A percentile compares a stretch with the other conserved stretches of the same genome.
Conservation (phyloP, 495 filamentous ascomycete genomes). For the Penicillium pulvis region DNA sequence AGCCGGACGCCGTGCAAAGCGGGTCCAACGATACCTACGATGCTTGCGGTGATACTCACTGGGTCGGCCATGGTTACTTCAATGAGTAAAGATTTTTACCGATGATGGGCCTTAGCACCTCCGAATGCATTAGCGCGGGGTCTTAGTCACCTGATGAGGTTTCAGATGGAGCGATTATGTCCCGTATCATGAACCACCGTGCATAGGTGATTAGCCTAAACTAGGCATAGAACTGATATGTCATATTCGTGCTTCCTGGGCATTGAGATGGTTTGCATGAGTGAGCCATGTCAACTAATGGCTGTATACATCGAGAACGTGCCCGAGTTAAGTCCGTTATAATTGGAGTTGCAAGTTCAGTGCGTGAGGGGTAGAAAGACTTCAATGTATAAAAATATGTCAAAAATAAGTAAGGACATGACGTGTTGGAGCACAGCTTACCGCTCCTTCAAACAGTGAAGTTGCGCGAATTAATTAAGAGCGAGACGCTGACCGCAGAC, state of each 20-base stretch:
- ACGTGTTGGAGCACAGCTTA: too few relatives aligned
- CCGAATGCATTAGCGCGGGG: not conserved
- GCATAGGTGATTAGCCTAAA: not conserved
- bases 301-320: not conserved
- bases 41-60: constrained; percentile 37
- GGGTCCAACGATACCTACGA: constrained; percentile 38
- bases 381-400: not conserved
- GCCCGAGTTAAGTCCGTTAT: not conserved
- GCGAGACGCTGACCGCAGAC: not conserved
- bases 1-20: constrained; percentile 39
- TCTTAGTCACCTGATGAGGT: not conserved
- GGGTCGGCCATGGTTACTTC: constrained; percentile 32
- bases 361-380: not conserved
- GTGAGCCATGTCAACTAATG: too few relatives aligned
- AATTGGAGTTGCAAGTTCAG: not conserved
- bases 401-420: too few relatives aligned
- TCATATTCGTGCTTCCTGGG: not conserved
- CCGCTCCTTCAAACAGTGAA: not conserved
- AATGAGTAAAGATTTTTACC: not conserved
- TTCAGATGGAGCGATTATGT: not conserved
- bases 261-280: too few relatives aligned
- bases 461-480: not conserved
- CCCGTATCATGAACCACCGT: not conserved
- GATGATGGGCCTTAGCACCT: not conserved
- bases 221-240: not conserved